These are phyloP conservation scores for Malassezia restricta DNA, from an alignment of 1,284 basidiomycete species.

Conservation along the genomic window DNA sequence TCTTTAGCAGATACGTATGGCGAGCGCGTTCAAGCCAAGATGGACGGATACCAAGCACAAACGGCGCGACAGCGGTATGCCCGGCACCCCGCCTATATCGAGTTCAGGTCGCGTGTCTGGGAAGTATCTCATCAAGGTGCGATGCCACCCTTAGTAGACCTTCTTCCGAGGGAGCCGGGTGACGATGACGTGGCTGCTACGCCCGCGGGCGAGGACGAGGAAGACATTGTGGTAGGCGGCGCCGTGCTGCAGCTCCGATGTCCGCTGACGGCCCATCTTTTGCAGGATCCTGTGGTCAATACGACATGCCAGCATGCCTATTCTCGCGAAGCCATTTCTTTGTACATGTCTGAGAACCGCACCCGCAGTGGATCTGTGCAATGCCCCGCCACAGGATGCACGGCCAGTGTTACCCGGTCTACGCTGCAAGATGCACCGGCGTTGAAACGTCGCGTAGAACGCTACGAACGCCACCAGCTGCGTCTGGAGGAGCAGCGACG, in stretches of 20 bases:
- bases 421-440: slow-evolving; percentile 3
- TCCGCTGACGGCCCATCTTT: slow-evolving; percentile 25
- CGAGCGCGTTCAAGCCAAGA: slow-evolving; percentile 4
- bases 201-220: slow-evolving; percentile 20
- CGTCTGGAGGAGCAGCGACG: slow-evolving; percentile 8
- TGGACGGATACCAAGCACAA: slow-evolving; percentile 19
- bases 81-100: slow-evolving; percentile 20
- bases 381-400: slow-evolving; percentile 14
- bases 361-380: background rate
- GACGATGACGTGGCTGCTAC: background rate
- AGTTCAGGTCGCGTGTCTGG: slow-evolving; percentile 29
- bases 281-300: slow-evolving; percentile 27
- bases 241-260: slow-evolving; percentile 27
- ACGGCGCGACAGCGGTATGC: slow-evolving; percentile 29
- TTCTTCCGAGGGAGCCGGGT: slow-evolving; percentile 20
- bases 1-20: slow-evolving; percentile 17
- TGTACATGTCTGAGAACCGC: slow-evolving; percentile 2
- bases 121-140: slow-evolving; percentile 23
- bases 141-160: slow-evolving; percentile 30
- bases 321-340: slow-evolving; percentile 11
- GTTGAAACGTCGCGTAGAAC: slow-evolving; percentile 10
- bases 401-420: background rate
- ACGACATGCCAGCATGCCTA: slow-evolving; percentile 16
- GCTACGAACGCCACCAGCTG: slow-evolving; percentile 7
- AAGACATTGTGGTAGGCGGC: slow-evolving; percentile 30